Percentiles rank a stretch among this genome's conserved stretches.
phyloP scores from a whole-genome alignment of 2,329 filamentous ascomycete genomes.

The Metarhizium anisopliae region DNA sequence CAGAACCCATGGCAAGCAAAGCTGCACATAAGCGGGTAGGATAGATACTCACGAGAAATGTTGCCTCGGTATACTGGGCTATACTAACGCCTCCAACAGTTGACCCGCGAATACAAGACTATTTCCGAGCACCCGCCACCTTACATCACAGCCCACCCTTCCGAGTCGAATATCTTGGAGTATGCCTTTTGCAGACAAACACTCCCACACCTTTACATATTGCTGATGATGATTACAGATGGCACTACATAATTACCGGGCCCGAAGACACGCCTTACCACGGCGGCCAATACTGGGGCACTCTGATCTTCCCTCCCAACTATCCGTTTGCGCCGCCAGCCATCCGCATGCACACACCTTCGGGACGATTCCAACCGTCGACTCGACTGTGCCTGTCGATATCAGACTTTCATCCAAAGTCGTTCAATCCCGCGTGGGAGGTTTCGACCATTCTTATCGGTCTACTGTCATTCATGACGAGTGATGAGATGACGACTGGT shows the following conservation, averaged over 20 bases:
- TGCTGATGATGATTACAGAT: slow-evolving; percentile 38
- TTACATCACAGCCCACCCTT: slow-evolving; percentile 82
- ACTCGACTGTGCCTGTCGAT: slow-evolving; percentile 91
- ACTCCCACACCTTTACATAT: neutral
- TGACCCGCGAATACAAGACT: slow-evolving; percentile 54
- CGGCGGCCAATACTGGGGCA: slow-evolving; percentile 96
- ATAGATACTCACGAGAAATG: slow-evolving; percentile 3
- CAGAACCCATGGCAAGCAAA: slow-evolving; percentile 54
- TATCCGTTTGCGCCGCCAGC: slow-evolving; percentile 96
- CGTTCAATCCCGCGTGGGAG: slow-evolving; percentile 97
- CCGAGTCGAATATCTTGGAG: slow-evolving; percentile 87
- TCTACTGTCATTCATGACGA: slow-evolving; percentile 94
- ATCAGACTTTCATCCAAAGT: slow-evolving; percentile 94
- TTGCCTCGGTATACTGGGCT: neutral
- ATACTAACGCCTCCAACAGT: slow-evolving; percentile 27
- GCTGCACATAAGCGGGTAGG: slow-evolving; percentile 63
- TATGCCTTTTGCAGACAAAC: slow-evolving; percentile 29
- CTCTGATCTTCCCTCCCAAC: slow-evolving; percentile 86
- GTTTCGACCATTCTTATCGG: slow-evolving; percentile 94
- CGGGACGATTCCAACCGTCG: slow-evolving; percentile 87
- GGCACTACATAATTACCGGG: slow-evolving; percentile 93
- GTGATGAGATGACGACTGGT: slow-evolving; percentile 96
- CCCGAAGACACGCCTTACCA: slow-evolving; percentile 92
- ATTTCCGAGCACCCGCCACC: slow-evolving; percentile 70
- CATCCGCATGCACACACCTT: slow-evolving; percentile 98